phyloP scores from a whole-genome alignment of 164 flowering plant species.

The Kalanchoe fedtschenkoi region DNA sequence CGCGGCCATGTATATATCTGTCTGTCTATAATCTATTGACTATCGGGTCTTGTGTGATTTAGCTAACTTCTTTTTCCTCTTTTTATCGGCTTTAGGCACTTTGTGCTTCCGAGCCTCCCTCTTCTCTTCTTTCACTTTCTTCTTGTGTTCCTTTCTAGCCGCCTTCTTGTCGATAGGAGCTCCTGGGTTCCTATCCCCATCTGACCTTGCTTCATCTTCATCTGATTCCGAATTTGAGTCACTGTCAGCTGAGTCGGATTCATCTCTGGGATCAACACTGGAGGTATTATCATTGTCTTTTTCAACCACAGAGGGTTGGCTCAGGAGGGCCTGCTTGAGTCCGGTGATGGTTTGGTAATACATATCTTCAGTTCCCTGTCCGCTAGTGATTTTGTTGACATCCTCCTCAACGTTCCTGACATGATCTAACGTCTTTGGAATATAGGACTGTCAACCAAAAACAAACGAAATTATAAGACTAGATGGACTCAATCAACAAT shows the following conservation, averaged over 20 bases:
- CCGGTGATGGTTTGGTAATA: slow-evolving; percentile 82
- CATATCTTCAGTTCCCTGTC: slow-evolving; percentile 64
- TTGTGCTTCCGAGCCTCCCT: slow-evolving; percentile 84
- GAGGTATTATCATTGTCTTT: slow-evolving; percentile 11
- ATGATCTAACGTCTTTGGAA: slow-evolving; percentile 69
- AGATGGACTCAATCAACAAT: not conserved
- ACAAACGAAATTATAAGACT: not conserved
- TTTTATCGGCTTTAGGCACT: slow-evolving; percentile 83
- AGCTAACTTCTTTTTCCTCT: slow-evolving; percentile 75
- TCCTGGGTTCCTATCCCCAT: slow-evolving; percentile 19
- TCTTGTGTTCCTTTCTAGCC: slow-evolving; percentile 88
- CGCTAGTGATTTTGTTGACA: slow-evolving; percentile 56
- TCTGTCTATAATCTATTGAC: slow-evolving; percentile 1
- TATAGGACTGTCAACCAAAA: slow-evolving; percentile 42
- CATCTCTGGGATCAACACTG: slow-evolving; percentile 3
- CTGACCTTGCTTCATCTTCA: slow-evolving; percentile 27
- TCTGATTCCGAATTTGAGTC: slow-evolving; percentile 34
- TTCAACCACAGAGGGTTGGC: slow-evolving; percentile 8
- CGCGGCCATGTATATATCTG: too few relatives aligned
- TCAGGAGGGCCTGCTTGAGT: slow-evolving; percentile 46
- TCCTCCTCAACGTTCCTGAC: slow-evolving; percentile 76
- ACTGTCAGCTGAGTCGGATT: slow-evolving; percentile 10
- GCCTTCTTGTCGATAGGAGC: slow-evolving; percentile 49
- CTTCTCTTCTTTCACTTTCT: slow-evolving; percentile 96
- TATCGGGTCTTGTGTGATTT: slow-evolving; percentile 60